Conservation (phyloP, 78 protist genomes). For the Emiliania huxleyi region DNA sequence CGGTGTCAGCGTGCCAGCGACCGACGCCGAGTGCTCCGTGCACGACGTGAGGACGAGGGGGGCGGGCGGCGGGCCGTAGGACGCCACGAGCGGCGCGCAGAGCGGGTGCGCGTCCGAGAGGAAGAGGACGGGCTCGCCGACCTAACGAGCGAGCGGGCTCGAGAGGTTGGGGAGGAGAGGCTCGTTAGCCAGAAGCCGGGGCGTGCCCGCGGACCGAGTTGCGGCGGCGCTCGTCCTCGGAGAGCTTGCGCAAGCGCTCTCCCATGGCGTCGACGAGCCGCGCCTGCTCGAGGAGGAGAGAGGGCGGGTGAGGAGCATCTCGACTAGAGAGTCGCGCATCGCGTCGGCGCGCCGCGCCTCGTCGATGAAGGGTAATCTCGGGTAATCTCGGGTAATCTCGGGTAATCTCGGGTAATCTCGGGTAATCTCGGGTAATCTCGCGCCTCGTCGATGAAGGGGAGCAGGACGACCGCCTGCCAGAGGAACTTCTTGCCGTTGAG, state of each 20-base stretch:
- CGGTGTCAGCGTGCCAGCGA: background rate
- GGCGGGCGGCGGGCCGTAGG: background rate
- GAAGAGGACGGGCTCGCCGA: slow-evolving; percentile 1
- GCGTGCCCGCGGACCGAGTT: background rate
- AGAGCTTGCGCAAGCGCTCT: background rate
- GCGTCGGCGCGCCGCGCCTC: no score
- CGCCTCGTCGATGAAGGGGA: slow-evolving; percentile 95
- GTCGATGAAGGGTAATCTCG: no score
- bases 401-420: no score
- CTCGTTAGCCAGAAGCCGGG: no score
- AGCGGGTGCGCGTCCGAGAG: background rate
- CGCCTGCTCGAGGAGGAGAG: slow-evolving; percentile 91
- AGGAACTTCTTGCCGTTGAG: slow-evolving; percentile 74
- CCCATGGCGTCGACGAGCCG: background rate
- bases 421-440: no score
- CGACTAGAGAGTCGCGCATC: no score
- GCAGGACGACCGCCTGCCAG: slow-evolving; percentile 87
- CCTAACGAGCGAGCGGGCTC: background rate
- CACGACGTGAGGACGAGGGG: background rate
- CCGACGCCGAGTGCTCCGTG: background rate
- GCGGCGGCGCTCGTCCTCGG: background rate
- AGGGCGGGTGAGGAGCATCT: no score
- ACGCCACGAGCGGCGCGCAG: background rate
- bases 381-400: no score
- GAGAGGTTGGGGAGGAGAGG: no score